Base-by-base conservation (phyloP, 2,329 filamentous ascomycete genomes). In the Cordyceps tenuipes region DNA sequence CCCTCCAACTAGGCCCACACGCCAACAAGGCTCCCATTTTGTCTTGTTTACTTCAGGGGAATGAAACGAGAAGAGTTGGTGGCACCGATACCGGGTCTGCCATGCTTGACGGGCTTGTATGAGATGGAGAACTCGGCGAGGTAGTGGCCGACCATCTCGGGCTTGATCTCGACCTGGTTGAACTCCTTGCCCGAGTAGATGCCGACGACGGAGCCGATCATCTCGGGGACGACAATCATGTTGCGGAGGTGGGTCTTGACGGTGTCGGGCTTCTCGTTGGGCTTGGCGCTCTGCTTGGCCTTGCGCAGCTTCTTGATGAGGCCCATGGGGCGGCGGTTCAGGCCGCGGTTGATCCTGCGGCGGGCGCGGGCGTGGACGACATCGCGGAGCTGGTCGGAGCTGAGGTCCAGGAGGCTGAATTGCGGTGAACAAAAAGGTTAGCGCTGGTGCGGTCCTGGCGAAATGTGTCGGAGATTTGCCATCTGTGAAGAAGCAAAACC, bases 41-140 rank as follows among this genome's bases (percentile, higher is more conserved):
- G n/a, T 53, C 7, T 81, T 84, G 94, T 82, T 86, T 97, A 97
- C 86, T 99, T 99, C 80, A 99, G 89, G 80, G 94, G 94, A 85
- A 99, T 99, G 89, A 99, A 99, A 88, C 94, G 91, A 80, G 94
- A 99, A 84, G 93, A 97, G 90, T 99, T 92, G 72, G 94, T 99
- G 75, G 94, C 94, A 95, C 94, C 94, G 76, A 99, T 99, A 97
- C 94, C 94, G 76, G 94, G 94, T 81, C 94, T 86, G 87, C 94
- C 94, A 89, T 99, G 94, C 90, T 97, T 99, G 88, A 99, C 94
- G 75, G 94, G 94, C 84, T 92, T 92, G 90, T 99, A 99, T 83
- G 93, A 94, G 84, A 99, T 99, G 70, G 92, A 97, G 87, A 99
- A 99, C 83, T 99, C 94, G 75, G 85, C 94, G 69, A 99, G 85